phyloP scores from a whole-genome alignment of 192 early-diverging fungal genomes.

The Coemansia sp. region DNA sequence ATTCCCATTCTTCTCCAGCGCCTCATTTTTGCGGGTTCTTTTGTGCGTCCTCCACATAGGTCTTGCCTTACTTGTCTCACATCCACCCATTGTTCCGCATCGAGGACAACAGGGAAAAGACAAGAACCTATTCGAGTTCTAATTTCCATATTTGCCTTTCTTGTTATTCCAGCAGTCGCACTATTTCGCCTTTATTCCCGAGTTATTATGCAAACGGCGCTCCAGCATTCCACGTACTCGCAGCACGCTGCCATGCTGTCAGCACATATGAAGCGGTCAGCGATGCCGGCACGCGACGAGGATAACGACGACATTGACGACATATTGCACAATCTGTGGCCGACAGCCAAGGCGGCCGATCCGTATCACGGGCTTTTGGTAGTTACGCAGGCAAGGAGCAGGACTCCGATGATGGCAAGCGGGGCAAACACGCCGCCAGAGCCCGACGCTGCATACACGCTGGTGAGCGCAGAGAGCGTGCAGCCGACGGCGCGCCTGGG shows the following conservation, averaged over 20 bases:
- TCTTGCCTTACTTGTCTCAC: constrained; percentile 3
- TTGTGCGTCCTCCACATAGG: constrained; percentile 1
- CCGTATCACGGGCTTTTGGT: not conserved
- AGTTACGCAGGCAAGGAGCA: not conserved
- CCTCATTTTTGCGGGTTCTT: constrained; percentile 1
- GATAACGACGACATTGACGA: constrained; percentile 53
- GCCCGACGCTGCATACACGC: constrained; percentile 8
- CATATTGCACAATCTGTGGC: constrained; percentile 50
- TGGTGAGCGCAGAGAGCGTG: constrained; percentile 4
- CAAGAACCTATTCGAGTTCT: not conserved
- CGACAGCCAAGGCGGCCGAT: constrained; percentile 14
- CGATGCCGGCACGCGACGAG: constrained; percentile 11
- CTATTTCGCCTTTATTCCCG: not conserved
- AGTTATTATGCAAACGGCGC: constrained; percentile 31
- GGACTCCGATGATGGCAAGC: constrained; percentile 6
- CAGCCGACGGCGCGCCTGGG: constrained; percentile 3
- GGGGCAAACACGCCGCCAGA: not conserved
- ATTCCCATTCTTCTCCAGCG: constrained; percentile 8
- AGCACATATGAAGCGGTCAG: not conserved
- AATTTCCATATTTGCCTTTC: too few species aligned
- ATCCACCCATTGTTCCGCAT: constrained; percentile 8
- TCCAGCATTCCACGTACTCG: constrained; percentile 20
- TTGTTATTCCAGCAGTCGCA: not conserved
- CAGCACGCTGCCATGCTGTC: constrained; percentile 16
- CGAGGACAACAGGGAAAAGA: not conserved